Conservation (phyloP, 257 asterid species). For the Salvia rosmarinus region DNA sequence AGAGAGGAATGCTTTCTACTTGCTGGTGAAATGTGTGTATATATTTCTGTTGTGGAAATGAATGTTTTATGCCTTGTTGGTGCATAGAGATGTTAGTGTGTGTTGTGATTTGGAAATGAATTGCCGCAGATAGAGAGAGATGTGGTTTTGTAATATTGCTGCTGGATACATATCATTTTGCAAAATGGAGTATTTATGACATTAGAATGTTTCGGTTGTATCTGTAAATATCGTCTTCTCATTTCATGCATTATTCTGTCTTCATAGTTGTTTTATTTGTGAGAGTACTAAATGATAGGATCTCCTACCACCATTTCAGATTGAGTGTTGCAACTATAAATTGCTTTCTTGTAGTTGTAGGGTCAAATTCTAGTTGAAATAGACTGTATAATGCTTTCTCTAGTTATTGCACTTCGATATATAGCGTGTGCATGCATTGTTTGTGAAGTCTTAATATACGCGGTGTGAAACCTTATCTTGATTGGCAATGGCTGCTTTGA, state of each 20-base stretch:
- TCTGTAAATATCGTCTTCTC: too few relatives aligned
- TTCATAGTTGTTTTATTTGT: constrained; percentile 15
- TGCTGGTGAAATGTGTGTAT: not conserved
- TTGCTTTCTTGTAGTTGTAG: too few relatives aligned
- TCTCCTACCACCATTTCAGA: not conserved
- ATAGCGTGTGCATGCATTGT: not conserved
- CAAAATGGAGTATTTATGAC: not conserved
- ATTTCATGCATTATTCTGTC: too few relatives aligned
- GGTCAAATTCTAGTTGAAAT: too few relatives aligned
- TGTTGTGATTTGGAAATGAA: not conserved
- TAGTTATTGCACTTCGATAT: not conserved
- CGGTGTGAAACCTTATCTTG: not conserved
- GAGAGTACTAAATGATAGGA: not conserved
- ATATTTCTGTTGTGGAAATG: not conserved
- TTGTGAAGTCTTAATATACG: not conserved
- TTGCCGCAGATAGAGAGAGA: too few relatives aligned
- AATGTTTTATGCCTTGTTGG: constrained; percentile 3
- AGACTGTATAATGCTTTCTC: not conserved
- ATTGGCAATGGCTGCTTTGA: not conserved
- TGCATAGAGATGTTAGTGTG: not conserved
- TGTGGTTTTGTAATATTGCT: not conserved
- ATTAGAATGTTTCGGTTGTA: too few relatives aligned
- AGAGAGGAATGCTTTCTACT: too few relatives aligned
- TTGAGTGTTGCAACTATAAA: not conserved
- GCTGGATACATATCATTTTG: not conserved